Evolutionary conservation across 768 basidiomycete species (phyloP).

Genomic region (Cystobasidium ongulense): DNA sequence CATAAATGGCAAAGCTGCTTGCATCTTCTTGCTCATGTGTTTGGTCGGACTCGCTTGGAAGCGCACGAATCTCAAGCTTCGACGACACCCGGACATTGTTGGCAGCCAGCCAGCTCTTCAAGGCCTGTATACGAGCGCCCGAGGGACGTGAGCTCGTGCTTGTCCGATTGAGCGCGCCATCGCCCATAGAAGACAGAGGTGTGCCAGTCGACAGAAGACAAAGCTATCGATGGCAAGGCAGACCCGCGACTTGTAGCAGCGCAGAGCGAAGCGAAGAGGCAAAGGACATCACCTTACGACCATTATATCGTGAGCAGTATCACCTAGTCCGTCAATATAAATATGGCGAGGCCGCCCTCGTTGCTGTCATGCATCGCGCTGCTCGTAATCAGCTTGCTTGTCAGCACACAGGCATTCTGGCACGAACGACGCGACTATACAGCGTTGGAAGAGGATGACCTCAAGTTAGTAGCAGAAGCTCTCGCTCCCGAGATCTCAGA

Average conservation of each 20-base stretch:
- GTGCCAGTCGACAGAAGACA: not conserved
- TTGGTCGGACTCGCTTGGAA: not conserved
- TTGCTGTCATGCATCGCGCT: not conserved
- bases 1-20: not conserved
- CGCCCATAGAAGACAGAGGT: not conserved
- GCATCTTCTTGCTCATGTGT: not conserved
- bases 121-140: not conserved
- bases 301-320: too few species aligned
- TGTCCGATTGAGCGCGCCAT: not conserved
- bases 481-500: not conserved
- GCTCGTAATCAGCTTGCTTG: conserved; percentile 10
- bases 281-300: too few species aligned
- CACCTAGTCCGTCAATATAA: too few species aligned
- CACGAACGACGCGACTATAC: conserved; percentile 18
- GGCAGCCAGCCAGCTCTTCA: conserved; percentile 30
- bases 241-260: not conserved
- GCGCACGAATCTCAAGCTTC: conserved; percentile 17
- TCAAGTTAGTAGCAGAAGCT: not conserved
- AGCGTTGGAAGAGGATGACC: not conserved
- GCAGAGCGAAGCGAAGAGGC: too few species aligned
- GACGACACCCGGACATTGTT: conserved; percentile 31
- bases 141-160: not conserved
- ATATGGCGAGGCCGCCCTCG: not conserved
- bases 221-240: not conserved
- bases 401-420: not conserved